Percentiles rank a stretch among this genome's conserved stretches.
Conservation (phyloP, 2,329 filamentous ascomycete genomes). For the Ceratocystis lukuohia region DNA sequence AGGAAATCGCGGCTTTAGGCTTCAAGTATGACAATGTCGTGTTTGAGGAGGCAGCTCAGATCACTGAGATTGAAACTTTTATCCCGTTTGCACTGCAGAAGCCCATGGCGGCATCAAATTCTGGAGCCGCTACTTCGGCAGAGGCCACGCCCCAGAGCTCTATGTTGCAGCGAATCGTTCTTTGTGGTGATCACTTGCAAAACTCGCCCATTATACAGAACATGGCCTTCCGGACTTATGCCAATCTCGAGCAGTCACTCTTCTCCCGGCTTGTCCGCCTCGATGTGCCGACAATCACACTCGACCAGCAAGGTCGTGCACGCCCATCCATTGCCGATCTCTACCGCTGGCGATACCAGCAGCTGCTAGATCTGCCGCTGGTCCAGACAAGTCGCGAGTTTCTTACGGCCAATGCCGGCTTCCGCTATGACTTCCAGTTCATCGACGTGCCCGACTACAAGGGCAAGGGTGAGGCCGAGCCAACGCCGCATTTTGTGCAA, state of each 20-base stretch:
- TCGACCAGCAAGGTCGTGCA: constrained; percentile 88
- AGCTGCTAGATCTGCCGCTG: constrained; percentile 63
- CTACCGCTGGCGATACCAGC: constrained; percentile 85
- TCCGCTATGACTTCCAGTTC: constrained; percentile 91
- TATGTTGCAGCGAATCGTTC: constrained; percentile 65
- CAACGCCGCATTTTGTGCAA: constrained; percentile 87
- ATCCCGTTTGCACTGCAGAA: constrained; percentile 89
- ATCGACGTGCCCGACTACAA: constrained; percentile 93
- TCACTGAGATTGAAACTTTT: constrained; percentile 95
- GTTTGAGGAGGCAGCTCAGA: constrained; percentile 97
- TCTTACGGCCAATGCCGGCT: constrained; percentile 71
- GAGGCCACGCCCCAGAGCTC: constrained; percentile 38
- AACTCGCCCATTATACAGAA: constrained; percentile 95
- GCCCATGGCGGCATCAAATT: constrained; percentile 44
- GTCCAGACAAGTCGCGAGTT: constrained; percentile 61
- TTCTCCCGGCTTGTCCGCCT: constrained; percentile 84
- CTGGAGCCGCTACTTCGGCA: background rate
- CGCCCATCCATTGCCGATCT: constrained; percentile 75
- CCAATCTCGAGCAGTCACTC: constrained; percentile 88
- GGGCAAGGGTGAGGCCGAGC: constrained; percentile 74
- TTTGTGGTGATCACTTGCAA: constrained; percentile 91
- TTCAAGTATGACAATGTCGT: constrained; percentile 97
- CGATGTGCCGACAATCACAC: constrained; percentile 76
- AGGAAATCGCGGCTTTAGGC: constrained; percentile 80
- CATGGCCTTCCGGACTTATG: constrained; percentile 83